Conservation (phyloP, 2,329 filamentous ascomycete genomes). For the Pseudopithomyces maydicus region DNA sequence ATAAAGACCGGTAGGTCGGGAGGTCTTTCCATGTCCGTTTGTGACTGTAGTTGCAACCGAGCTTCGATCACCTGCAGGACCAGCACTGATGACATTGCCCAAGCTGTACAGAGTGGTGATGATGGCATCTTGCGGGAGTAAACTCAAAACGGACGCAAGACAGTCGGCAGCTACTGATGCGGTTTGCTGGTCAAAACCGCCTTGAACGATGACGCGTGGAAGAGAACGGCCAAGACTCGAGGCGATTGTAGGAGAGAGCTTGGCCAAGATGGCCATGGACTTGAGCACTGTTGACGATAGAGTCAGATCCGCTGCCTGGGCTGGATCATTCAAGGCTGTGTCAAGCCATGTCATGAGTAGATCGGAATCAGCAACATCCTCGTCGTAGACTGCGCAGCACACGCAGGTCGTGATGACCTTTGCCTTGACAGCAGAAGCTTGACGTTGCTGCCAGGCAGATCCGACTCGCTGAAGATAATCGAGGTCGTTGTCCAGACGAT, state of each 20-base stretch:
- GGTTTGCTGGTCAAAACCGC: constrained; percentile 69
- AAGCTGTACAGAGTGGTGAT: constrained; percentile 96
- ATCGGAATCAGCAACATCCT: constrained; percentile 79
- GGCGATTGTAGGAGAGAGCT: constrained; percentile 73
- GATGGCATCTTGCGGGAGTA: constrained; percentile 87
- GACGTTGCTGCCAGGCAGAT: constrained; percentile 81
- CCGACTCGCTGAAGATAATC: constrained; percentile 84
- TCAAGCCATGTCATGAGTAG: constrained; percentile 84
- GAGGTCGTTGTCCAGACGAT: constrained; percentile 82
- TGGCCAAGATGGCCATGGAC: constrained; percentile 80
- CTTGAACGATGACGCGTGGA: constrained; percentile 86
- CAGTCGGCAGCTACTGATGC: constrained; percentile 82
- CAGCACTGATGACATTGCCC: constrained; percentile 90
- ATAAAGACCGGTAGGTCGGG: constrained; percentile 42
- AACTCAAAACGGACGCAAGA: constrained; percentile 78
- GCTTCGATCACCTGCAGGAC: constrained; percentile 57
- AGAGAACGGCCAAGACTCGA: constrained; percentile 78
- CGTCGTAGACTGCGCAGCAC: constrained; percentile 82
- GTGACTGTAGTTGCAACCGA: constrained; percentile 50
- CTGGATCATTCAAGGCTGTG: constrained; percentile 74
- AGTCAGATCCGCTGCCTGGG: constrained; percentile 80
- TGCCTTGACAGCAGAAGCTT: constrained; percentile 85
- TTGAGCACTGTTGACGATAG: constrained; percentile 80
- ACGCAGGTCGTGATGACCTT: constrained; percentile 81
- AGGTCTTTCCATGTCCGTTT: constrained; percentile 57